Evolutionary conservation across 352 stramenopile species (phyloP), one percentile per base, ranked within the genome.

Genomic region (Pythium brassicae): DNA sequence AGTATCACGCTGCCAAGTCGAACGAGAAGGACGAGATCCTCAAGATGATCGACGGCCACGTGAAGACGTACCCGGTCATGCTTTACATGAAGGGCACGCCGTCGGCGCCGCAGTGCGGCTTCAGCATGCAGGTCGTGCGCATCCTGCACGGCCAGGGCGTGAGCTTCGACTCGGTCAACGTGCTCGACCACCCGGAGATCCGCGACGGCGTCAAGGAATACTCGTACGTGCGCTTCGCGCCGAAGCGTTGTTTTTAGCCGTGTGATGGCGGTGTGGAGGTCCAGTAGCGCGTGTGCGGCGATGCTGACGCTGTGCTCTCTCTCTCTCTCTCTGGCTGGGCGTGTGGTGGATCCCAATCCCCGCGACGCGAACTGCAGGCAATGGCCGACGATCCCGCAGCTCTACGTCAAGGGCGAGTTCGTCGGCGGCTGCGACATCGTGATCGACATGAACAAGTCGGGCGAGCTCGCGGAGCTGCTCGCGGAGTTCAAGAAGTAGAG

Each of bases 61-160:
- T 97, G 34, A 91, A 94, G 63, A 86, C 76, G 59, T 89, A 98
- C 76, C 87, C 76, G 7, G 71, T 99, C 32, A 98, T 99, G 95
- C 82, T 99, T 0, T 99, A 99, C 85, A 99, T 99, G 97, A 99
- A 99, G 76, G 97, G 97, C 54, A 99, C 96, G 59, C 97, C 97
- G 35, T 80, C 79, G 59, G 82, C 92, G 63, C 97, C 97, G 39
- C 89, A 97, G 81, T 99, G 97, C 71, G 97, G 97, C 56, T 99
- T 99, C 71, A 97, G 86, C 46, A 94, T 96, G 67, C 88, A 97
- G 66, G 94, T 99, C 26, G 95, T 99, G 46, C 79, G 92, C 66
- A 97, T 98, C 52, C 69, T 99, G 57, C 86, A 95, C 68, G 72
- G 76, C 32, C 79, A 96, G 66, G 88, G 88, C 63, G 76, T 95